A percentile compares a stretch with the other conserved stretches of the same genome.
These are phyloP conservation scores for Thelephora ganbajun DNA, from an alignment of 768 basidiomycete species.

Conservation along the genomic window DNA sequence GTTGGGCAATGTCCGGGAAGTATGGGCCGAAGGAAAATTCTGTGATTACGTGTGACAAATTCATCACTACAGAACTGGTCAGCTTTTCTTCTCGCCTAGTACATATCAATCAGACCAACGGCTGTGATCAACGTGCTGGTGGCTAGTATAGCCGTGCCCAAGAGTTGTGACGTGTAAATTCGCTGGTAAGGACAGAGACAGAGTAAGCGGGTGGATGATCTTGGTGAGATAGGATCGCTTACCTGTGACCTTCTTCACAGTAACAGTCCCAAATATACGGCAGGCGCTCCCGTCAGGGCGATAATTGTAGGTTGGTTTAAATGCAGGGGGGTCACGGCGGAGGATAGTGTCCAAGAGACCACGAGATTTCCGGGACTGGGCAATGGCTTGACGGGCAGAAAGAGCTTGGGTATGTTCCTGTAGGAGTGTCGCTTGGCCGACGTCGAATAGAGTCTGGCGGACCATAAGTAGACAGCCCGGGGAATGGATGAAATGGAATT, in stretches of 20 bases:
- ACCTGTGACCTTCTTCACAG: conserved; percentile 87
- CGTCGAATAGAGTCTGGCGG: conserved; percentile 58
- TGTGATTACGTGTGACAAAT: conserved; percentile 88
- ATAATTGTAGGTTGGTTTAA: conserved; percentile 64
- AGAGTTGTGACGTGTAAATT: conserved; percentile 92
- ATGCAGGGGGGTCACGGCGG: conserved; percentile 28
- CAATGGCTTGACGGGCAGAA: conserved; percentile 53
- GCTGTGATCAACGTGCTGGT: conserved; percentile 76
- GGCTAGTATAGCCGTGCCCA: conserved; percentile 87
- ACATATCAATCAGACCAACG: conserved; percentile 32
- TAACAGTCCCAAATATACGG: conserved; percentile 69
- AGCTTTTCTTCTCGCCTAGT: background rate
- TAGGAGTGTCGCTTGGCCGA: conserved; percentile 65
- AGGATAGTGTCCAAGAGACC: conserved; percentile 54
- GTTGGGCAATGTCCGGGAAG: conserved; percentile 92
- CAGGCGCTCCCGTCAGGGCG: conserved; percentile 62
- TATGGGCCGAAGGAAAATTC: conserved; percentile 96
- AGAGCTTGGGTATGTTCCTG: conserved; percentile 56
- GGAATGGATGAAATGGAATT: background rate
- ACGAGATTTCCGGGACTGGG: conserved; percentile 63
- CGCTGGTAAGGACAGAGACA: conserved; percentile 33
- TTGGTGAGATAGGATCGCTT: conserved; percentile 5
- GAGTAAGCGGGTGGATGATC: background rate
- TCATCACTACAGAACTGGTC: conserved; percentile 54
- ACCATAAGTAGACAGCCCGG: background rate